Base-by-base conservation (phyloP, 805 yeast genomes). In the Nakazawaea pomicola region DNA sequence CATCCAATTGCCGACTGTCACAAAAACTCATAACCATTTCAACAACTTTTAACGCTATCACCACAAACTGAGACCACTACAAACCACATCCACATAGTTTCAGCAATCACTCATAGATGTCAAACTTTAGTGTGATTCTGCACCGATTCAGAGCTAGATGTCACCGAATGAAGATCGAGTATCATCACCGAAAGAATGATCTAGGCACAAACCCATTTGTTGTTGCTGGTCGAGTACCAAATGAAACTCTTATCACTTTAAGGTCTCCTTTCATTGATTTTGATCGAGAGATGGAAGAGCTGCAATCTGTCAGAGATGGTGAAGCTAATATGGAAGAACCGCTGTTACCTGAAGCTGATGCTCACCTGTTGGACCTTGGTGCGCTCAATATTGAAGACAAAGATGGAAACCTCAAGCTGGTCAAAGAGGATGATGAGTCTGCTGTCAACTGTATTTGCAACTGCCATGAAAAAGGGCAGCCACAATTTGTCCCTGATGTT, bases 111-210 rank as follows among this genome's bases (percentile, higher is more conserved):
- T n/a, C n/a, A n/a, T n/a, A n/a, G n/a, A n/a, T 29, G 17, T 16
- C 33, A 11, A 16, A 8, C 9, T 4, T 16, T 4, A 29, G 33
- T 15, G 16, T 7, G 5, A 6, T 18, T 8, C 34, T 32, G 34
- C 24, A 32, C 17, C 18, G 34, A 19, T 11, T 32, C 23, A 32
- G 18, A 19, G n/a, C 24, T 9, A 32, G 14, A 23, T 21, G 18
- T 18, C 29, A 23, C 14, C 18, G 28, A 7, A 14, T 31, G 25
- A 24, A 32, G 24, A 38, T 38, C 14, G 41, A 38, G n/a, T 38
- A n/a, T 20, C 34, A 38, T 32, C 41, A 38, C 29, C 11, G 36
- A 14, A 31, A 20, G 15, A n/a, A 32, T 25, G 27, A 20, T 25
- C 8, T 25, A 6, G 32, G 17, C 11, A 4, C 10, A 9, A 15